phyloP scores from a whole-genome alignment of 257 asterid species.

The Galeopsis tetrahit region DNA sequence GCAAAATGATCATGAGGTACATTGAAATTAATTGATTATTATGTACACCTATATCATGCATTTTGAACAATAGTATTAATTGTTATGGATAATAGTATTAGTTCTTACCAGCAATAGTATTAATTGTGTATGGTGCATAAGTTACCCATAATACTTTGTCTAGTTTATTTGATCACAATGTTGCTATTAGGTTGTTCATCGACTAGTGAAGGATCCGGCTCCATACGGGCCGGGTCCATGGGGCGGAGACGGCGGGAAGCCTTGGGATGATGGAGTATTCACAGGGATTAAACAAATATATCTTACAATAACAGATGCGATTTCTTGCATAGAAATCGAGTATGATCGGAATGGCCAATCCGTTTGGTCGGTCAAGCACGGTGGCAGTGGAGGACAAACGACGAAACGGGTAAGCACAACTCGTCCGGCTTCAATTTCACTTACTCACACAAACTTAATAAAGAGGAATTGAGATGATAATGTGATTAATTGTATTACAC shows the following conservation, averaged over 20 bases:
- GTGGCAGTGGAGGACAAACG: slow-evolving; percentile 54
- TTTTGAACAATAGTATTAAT: no score
- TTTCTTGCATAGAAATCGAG: slow-evolving; percentile 69
- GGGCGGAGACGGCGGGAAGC: slow-evolving; percentile 90
- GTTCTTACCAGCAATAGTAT: no score
- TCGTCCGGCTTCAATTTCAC: background rate
- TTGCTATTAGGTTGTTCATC: slow-evolving; percentile 45
- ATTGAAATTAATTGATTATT: background rate
- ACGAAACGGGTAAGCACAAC: slow-evolving; percentile 51
- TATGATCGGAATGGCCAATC: slow-evolving; percentile 90
- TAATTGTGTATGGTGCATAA: no score
- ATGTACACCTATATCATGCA: no score
- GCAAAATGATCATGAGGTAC: slow-evolving; percentile 54
- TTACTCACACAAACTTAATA: no score
- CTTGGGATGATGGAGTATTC: slow-evolving; percentile 92
- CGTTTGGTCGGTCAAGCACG: slow-evolving; percentile 86
- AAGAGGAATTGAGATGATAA: no score
- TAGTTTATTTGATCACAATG: background rate
- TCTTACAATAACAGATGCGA: slow-evolving; percentile 55
- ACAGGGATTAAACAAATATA: slow-evolving; percentile 74
- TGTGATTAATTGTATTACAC: no score
- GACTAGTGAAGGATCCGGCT: slow-evolving; percentile 60
- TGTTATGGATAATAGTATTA: no score
- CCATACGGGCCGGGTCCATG: slow-evolving; percentile 91
- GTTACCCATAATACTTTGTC: no score